Conservation (phyloP, 2,329 filamentous ascomycete species). For the Colletotrichum eremochloae region DNA sequence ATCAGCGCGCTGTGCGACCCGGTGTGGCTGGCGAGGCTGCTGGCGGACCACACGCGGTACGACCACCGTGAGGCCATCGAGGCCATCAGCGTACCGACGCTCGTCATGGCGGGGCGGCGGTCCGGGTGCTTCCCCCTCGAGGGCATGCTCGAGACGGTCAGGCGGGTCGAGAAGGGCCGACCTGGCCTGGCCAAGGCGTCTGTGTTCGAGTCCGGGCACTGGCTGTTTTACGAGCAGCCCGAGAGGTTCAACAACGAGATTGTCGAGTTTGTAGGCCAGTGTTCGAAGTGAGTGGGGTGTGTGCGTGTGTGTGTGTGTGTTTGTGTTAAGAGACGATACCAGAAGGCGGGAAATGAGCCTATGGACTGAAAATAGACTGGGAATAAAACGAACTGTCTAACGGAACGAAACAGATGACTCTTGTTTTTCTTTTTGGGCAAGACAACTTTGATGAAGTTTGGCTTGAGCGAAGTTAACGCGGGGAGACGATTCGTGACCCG, state of each 20-base stretch:
- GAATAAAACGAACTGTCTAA: background rate
- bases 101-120: constrained; percentile 54
- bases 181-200: constrained; percentile 46
- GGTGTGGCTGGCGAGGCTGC: constrained; percentile 54
- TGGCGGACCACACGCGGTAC: constrained; percentile 57
- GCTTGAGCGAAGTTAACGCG: background rate
- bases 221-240: constrained; percentile 57
- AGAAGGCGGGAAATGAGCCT: background rate
- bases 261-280: constrained; percentile 22
- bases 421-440: too few species aligned
- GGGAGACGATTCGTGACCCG: background rate
- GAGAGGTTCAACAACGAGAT: constrained; percentile 54
- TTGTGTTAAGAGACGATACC: too few species aligned
- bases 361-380: background rate
- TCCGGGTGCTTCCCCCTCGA: constrained; percentile 56
- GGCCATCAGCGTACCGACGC: constrained; percentile 49
- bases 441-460: background rate
- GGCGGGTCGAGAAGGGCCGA: constrained; percentile 45
- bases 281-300: constrained; percentile 4
- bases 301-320: background rate
- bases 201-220: constrained; percentile 55
- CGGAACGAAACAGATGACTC: background rate
- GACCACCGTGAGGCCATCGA: constrained; percentile 58
- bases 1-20: constrained; percentile 53
- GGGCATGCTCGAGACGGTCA: constrained; percentile 54